Conservation (phyloP, 2,329 filamentous ascomycete genomes). For the Dactylella cylindrospora region DNA sequence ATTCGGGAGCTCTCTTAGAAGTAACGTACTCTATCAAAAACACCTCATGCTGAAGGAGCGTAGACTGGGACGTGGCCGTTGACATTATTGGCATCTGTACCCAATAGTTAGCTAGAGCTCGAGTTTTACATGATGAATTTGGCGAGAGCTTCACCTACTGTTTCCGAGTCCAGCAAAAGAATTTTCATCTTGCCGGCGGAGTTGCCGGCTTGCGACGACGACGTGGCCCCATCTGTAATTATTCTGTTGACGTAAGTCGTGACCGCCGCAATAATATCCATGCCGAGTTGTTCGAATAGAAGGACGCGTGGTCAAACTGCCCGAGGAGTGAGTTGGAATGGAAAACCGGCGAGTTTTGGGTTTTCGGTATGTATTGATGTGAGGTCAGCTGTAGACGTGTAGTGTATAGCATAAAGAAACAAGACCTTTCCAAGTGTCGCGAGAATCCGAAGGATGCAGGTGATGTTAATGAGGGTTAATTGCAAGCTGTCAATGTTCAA, state of each 20-base stretch:
- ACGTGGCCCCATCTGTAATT: slow-evolving; percentile 75
- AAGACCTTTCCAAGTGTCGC: too few species aligned
- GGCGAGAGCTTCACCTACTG: slow-evolving; percentile 57
- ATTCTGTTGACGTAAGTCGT: slow-evolving; percentile 96
- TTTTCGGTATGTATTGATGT: not conserved
- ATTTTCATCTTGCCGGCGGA: slow-evolving; percentile 97
- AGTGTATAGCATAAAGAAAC: too few species aligned
- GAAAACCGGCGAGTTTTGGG: slow-evolving; percentile 5
- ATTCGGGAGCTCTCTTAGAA: slow-evolving; percentile 6
- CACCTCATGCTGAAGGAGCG: slow-evolving; percentile 91
- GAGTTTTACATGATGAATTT: not conserved
- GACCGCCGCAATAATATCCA: slow-evolving; percentile 93
- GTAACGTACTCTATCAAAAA: slow-evolving; percentile 78
- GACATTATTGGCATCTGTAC: slow-evolving; percentile 76
- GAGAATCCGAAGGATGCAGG: too few species aligned
- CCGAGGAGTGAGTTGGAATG: not conserved
- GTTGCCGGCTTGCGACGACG: slow-evolving; percentile 53
- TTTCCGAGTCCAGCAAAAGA: slow-evolving; percentile 87
- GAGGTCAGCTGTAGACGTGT: not conserved
- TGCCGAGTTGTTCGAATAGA: slow-evolving; percentile 54
- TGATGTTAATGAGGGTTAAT: too few species aligned
- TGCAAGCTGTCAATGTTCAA: too few species aligned
- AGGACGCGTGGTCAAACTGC: not conserved
- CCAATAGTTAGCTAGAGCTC: slow-evolving; percentile 51
- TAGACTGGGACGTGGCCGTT: slow-evolving; percentile 91